Conservation (phyloP, 108 stramenopile species). For the Conticribra weissflogii region DNA sequence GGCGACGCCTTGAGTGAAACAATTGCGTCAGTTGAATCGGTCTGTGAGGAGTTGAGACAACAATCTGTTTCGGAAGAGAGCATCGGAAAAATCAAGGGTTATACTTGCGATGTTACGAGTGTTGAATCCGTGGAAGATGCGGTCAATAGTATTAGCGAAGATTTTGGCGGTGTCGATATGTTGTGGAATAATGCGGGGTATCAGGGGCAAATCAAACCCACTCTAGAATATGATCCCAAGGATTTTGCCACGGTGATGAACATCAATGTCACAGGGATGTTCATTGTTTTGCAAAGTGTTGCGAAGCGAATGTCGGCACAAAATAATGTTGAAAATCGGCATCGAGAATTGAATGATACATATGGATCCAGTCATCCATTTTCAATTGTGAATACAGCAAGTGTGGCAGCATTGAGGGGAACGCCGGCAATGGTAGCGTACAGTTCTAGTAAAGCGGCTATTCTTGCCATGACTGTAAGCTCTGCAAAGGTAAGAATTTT, state of each 20-base stretch:
- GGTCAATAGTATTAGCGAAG: slow-evolving; percentile 24
- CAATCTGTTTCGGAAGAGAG: background rate
- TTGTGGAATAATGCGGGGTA: slow-evolving; percentile 97
- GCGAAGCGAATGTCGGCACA: slow-evolving; percentile 74
- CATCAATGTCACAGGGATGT: slow-evolving; percentile 92
- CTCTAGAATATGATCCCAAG: slow-evolving; percentile 74
- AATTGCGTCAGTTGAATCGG: slow-evolving; percentile 17
- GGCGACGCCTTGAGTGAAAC: slow-evolving; percentile 66
- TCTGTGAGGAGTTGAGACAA: background rate
- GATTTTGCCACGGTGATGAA: slow-evolving; percentile 90
- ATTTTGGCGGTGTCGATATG: slow-evolving; percentile 66
- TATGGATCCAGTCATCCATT: slow-evolving; percentile 37
- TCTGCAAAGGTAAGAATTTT: slow-evolving; percentile 59
- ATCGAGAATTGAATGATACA: background rate
- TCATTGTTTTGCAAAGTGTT: slow-evolving; percentile 84
- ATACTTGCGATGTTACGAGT: slow-evolving; percentile 78
- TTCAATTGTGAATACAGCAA: slow-evolving; percentile 90
- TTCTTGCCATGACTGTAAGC: slow-evolving; percentile 82
- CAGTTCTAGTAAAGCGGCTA: slow-evolving; percentile 85
- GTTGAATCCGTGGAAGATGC: slow-evolving; percentile 53
- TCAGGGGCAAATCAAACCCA: slow-evolving; percentile 88
- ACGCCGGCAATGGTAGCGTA: slow-evolving; percentile 93
- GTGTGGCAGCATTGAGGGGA: slow-evolving; percentile 85
- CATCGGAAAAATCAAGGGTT: slow-evolving; percentile 17
- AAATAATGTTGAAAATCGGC: slow-evolving; percentile 1